These are phyloP conservation scores for Podospora appendiculata DNA, from an alignment of 495 filamentous ascomycete species.

Conservation along the genomic window DNA sequence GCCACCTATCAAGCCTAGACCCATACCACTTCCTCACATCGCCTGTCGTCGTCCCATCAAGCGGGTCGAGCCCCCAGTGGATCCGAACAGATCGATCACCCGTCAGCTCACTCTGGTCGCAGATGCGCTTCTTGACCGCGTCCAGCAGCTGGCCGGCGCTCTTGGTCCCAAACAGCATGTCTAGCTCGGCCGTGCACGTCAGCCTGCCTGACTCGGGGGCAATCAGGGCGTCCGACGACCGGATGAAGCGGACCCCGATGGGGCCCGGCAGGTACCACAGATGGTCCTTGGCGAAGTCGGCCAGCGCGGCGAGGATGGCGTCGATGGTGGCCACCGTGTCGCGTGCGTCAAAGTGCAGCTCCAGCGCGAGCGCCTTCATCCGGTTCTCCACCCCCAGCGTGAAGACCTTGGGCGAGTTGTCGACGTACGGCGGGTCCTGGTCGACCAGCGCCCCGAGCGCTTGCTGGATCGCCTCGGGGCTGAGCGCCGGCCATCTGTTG, in stretches of 20 bases:
- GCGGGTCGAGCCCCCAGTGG: constrained; percentile 9
- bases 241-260: constrained; percentile 4
- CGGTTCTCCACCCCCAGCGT: constrained; percentile 3
- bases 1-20: not conserved
- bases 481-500: not conserved
- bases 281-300: not conserved
- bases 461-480: not conserved
- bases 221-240: constrained; percentile 4
- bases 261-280: constrained; percentile 7
- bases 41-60: not conserved
- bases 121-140: constrained; percentile 3
- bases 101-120: not conserved
- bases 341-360: constrained; percentile 7
- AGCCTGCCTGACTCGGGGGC: constrained; percentile 6
- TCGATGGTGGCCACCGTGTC: not conserved
- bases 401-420: constrained; percentile 6
- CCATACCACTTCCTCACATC: constrained; percentile 7
- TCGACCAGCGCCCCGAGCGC: constrained; percentile 2
- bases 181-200: constrained; percentile 5
- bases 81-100: not conserved
- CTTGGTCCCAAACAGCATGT: constrained; percentile 2
- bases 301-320: not conserved
- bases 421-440: constrained; percentile 5
- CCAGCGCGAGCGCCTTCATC: constrained; percentile 4
- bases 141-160: not conserved